Conservation (phyloP, 768 basidiomycete genomes). For the Mycena floridula region DNA sequence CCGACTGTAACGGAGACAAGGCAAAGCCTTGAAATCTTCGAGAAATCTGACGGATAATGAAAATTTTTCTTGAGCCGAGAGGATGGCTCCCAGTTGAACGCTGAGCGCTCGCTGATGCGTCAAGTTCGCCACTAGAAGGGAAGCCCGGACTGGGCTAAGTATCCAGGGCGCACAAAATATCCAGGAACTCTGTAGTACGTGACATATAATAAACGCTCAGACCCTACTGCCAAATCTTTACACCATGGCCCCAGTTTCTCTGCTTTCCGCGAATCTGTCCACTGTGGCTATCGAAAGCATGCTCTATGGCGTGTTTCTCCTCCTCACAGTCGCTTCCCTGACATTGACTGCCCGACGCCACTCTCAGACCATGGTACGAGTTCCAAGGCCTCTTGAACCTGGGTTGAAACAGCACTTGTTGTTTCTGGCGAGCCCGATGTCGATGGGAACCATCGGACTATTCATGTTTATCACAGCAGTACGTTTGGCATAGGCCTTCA, state of each 20-base stretch:
- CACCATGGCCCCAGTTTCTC: neutral
- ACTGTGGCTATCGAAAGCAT: conserved; percentile 3
- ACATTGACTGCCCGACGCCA: neutral
- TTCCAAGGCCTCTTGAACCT: neutral
- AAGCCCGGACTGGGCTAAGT: too few relatives aligned
- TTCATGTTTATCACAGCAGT: conserved; percentile 3
- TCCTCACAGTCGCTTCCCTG: neutral
- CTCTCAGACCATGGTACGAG: neutral
- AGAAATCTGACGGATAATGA: too few relatives aligned
- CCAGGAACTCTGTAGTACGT: neutral
- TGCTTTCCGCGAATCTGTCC: conserved; percentile 5
- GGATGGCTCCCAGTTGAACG: too few relatives aligned
- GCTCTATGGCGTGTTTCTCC: conserved; percentile 5
- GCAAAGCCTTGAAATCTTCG: too few relatives aligned
- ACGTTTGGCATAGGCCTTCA: neutral
- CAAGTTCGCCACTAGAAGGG: too few relatives aligned
- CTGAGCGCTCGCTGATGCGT: too few relatives aligned
- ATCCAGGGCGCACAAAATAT: neutral
- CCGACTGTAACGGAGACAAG: too few relatives aligned
- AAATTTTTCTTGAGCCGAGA: too few relatives aligned
- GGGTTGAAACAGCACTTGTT: neutral
- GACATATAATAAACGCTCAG: too few relatives aligned
- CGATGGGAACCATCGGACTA: neutral
- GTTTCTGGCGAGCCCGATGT: neutral
- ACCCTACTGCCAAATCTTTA: too few relatives aligned